Evolutionary conservation across 768 basidiomycete species (phyloP).

Genomic region (Rhizopogon rudus): DNA sequence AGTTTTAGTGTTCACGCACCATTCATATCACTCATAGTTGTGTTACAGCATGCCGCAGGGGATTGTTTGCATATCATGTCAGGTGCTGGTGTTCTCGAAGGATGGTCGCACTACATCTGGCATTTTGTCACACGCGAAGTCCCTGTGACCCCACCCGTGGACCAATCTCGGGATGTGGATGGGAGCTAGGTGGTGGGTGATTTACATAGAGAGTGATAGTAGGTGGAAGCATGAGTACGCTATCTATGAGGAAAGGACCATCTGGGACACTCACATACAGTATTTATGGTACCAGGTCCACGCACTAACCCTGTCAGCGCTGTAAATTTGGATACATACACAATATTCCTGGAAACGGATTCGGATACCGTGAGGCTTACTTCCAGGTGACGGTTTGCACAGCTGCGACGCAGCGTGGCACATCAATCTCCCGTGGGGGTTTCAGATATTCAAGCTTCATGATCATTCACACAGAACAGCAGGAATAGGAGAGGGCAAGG

Average conservation of each 20-base stretch:
- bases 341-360: background rate
- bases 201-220: background rate
- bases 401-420: too few relatives aligned
- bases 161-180: background rate
- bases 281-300: background rate
- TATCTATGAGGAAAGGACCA: background rate
- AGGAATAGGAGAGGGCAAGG: background rate
- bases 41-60: slow-evolving; percentile 32
- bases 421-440: too few relatives aligned
- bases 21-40: background rate
- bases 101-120: slow-evolving; percentile 50
- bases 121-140: slow-evolving; percentile 40
- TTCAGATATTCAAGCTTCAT: too few relatives aligned
- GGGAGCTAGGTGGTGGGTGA: background rate
- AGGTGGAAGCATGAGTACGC: background rate
- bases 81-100: slow-evolving; percentile 44
- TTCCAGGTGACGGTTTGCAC: too few relatives aligned
- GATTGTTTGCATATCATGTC: slow-evolving; percentile 46
- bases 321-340: background rate
- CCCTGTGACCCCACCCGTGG: background rate
- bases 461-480: too few relatives aligned
- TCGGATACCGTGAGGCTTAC: too few relatives aligned
- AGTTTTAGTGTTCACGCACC: background rate
- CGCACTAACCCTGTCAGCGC: background rate
- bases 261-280: background rate